phyloP scores from a whole-genome alignment of 2,329 filamentous ascomycete species.

The Ophiostoma sp. region DNA sequence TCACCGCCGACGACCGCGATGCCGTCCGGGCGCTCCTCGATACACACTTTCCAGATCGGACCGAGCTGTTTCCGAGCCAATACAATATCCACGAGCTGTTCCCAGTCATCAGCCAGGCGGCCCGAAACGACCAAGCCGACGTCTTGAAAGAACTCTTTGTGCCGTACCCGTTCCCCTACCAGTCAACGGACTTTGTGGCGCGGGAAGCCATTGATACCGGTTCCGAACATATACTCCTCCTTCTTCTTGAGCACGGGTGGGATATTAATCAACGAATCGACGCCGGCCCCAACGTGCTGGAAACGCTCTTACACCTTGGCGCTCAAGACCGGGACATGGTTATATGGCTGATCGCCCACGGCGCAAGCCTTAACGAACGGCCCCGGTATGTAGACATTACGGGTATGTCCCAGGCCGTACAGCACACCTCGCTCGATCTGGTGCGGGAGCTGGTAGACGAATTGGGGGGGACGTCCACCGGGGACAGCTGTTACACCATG shows the following conservation, averaged over 20 bases:
- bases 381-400: conserved; percentile 8
- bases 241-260: conserved; percentile 18
- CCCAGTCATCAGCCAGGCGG: conserved; percentile 3
- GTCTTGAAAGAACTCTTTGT: conserved; percentile 8
- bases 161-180: neutral
- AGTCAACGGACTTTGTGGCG: conserved; percentile 8
- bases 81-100: conserved; percentile 12
- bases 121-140: conserved; percentile 3
- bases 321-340: conserved; percentile 15
- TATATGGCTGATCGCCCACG: conserved; percentile 12
- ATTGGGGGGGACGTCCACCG: conserved; percentile 7
- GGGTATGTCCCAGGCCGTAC: conserved; percentile 14
- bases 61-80: conserved; percentile 1
- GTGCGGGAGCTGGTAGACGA: conserved; percentile 16
- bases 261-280: conserved; percentile 17
- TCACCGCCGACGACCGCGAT: conserved; percentile 12
- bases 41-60: conserved; percentile 8
- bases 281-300: neutral
- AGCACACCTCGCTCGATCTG: conserved; percentile 8
- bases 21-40: conserved; percentile 15
- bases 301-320: neutral
- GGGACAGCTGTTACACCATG: conserved; percentile 16
- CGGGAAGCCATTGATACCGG: conserved; percentile 19
- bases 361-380: conserved; percentile 16
- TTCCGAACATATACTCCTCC: conserved; percentile 14